A percentile compares a stretch with the other conserved stretches of the same genome.
These are phyloP conservation scores for Ploettnerulaceae sp. DNA, from an alignment of 2,329 filamentous ascomycete species.

Conservation along the genomic window DNA sequence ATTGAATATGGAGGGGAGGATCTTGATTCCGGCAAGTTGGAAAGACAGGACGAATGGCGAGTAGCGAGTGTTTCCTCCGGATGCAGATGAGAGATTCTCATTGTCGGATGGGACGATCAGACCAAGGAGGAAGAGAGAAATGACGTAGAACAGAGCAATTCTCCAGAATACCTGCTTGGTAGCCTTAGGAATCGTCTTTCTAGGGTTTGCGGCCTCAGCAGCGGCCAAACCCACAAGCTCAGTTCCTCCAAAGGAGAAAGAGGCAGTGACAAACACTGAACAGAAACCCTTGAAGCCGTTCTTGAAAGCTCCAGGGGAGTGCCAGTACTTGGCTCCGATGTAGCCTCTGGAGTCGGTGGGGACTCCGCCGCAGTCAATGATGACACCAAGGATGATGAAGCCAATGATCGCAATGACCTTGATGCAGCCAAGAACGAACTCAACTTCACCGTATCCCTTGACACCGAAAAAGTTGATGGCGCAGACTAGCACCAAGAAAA, in stretches of 20 bases:
- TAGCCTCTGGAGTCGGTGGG: constrained; percentile 47
- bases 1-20: constrained; percentile 87
- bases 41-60: constrained; percentile 95
- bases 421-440: constrained; percentile 80
- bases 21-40: constrained; percentile 72
- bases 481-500: constrained; percentile 77
- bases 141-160: constrained; percentile 79
- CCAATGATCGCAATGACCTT: constrained; percentile 82
- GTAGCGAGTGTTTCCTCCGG: constrained; percentile 57
- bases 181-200: constrained; percentile 77
- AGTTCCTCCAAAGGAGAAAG: constrained; percentile 70
- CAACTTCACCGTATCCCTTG: constrained; percentile 85
- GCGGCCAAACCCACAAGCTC: constrained; percentile 73
- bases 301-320: constrained; percentile 74
- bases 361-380: constrained; percentile 26
- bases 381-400: constrained; percentile 62
- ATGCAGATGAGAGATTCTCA: constrained; percentile 50
- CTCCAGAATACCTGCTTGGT: constrained; percentile 96
- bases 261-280: constrained; percentile 70
- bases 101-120: constrained; percentile 75
- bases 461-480: constrained; percentile 84
- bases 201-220: constrained; percentile 70
- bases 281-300: constrained; percentile 80
- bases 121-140: constrained; percentile 76
- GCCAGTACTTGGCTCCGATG: constrained; percentile 66